Evolutionary conservation across 805 yeast species (phyloP).

Genomic region (Starmerella tilneyi): DNA sequence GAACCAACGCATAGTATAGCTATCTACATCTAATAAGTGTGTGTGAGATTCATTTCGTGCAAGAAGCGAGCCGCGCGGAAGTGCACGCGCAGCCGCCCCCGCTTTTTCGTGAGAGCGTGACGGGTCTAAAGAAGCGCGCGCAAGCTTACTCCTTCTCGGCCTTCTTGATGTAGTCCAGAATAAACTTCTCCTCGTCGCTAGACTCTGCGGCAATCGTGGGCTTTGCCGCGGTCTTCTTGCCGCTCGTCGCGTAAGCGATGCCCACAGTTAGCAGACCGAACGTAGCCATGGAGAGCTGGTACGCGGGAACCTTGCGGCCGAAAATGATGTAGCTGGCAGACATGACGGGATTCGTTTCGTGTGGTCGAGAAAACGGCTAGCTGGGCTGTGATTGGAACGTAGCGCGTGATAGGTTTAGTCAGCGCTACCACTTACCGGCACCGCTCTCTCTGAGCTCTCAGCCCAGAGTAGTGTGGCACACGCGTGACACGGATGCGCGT

Average conservation of each 20-base stretch:
- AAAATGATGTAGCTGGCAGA: slow-evolving; percentile 49
- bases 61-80: no score
- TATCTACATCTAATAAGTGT: background rate
- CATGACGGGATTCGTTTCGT: slow-evolving; percentile 7
- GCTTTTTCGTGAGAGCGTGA: background rate
- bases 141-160: slow-evolving; percentile 30
- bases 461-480: no score
- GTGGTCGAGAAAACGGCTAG: slow-evolving; percentile 5
- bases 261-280: slow-evolving; percentile 56
- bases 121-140: background rate
- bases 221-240: slow-evolving; percentile 40
- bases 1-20: background rate
- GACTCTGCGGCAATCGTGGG: slow-evolving; percentile 68
- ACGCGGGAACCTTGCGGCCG: slow-evolving; percentile 77
- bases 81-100: no score
- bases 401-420: no score
- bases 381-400: slow-evolving; percentile 9
- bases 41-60: slow-evolving; percentile 1
- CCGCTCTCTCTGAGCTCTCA: no score
- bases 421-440: no score
- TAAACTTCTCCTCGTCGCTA: slow-evolving; percentile 83
- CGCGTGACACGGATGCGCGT: no score
- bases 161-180: slow-evolving; percentile 52
- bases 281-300: slow-evolving; percentile 77
- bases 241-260: slow-evolving; percentile 62